A percentile compares a stretch with the other conserved stretches of the same genome.
Conservation (phyloP, 202 grass and related monocot genomes). For the Alloteropsis angusta region DNA sequence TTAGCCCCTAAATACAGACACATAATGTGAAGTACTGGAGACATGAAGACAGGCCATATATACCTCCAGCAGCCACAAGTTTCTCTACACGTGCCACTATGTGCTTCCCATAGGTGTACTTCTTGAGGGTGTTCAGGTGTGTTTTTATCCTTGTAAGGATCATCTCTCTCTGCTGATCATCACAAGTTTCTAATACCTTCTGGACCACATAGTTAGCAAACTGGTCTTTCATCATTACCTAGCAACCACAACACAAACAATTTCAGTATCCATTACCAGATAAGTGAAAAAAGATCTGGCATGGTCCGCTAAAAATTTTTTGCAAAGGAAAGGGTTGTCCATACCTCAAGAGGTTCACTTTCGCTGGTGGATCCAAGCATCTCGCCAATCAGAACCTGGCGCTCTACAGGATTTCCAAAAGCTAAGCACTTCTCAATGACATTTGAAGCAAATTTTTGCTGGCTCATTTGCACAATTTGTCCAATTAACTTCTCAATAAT, state of each 20-base stretch:
- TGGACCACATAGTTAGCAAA: conserved; percentile 94
- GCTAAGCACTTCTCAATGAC: conserved; percentile 92
- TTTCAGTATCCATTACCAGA: not conserved
- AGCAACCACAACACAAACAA: conserved; percentile 14
- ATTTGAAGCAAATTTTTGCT: conserved; percentile 98
- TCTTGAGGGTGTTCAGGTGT: conserved; percentile 84
- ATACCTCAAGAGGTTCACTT: conserved; percentile 94
- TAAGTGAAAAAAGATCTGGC: not conserved
- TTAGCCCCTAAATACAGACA: not conserved
- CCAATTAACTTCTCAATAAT: conserved; percentile 83
- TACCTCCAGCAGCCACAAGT: conserved; percentile 89
- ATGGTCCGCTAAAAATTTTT: not conserved
- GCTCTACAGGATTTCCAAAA: conserved; percentile 65
- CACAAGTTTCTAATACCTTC: conserved; percentile 88
- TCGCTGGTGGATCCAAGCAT: conserved; percentile 83
- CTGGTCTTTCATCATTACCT: conserved; percentile 99
- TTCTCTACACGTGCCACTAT: conserved; percentile 92
- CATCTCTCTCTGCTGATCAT: conserved; percentile 82
- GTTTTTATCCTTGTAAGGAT: conserved; percentile 81
- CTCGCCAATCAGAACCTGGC: conserved; percentile 75
- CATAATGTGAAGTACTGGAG: not conserved
- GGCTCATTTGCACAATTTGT: conserved; percentile 97
- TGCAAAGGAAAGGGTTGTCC: not conserved
- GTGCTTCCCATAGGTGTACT: conserved; percentile 91
- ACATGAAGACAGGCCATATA: not conserved